Evolutionary conservation across 2,329 filamentous ascomycete species (phyloP), one percentile per base, ranked within the genome.

Genomic region (Colletotrichum tropicicola): DNA sequence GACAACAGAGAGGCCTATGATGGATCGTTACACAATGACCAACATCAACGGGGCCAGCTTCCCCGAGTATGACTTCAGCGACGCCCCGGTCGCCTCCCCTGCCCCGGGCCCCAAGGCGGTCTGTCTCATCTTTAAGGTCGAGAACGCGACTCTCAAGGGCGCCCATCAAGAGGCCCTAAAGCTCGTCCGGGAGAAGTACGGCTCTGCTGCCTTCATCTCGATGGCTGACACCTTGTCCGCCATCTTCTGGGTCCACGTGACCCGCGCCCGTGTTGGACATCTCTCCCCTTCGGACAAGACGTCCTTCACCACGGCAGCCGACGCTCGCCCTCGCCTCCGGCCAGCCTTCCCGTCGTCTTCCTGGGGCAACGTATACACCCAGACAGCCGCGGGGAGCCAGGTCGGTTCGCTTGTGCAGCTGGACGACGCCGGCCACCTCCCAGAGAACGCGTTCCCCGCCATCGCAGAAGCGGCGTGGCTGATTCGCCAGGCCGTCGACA

Each of bases 331-430:
- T 12, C 45, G 32, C 6, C 63, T 66, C 3, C n/a, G 13, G 2
- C 62, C 62, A 0, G 3, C 37, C 0, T 58, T 58, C 47, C 21
- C 37, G 7, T 1, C 39, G 0, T 32, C 35, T 5, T 23, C 52
- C 4, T 66, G 58, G 58, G 63, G 63, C 2, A 66, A 66, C 12
- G 13, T 66, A 3, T 59, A 64, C 41, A 48, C 39, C 12, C 63
- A 64, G 13, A 64, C 53, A n/a, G 48, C 13, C 21, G 53, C 52
- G 1, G 27, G 32, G 6, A 8, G 28, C 9, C 45, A 10, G 1
- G 59, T 66, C 3, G 17, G 4, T 1, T 17, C 25, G 0, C 21
- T 66, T 6, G 21, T 35, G 0, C 37, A 41, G 21, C 4, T 17
- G 30, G 21, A 10, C 0, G 23, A 12, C 7, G n/a, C n/a, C 4